Evolutionary conservation across 495 filamentous ascomycete genomes (phyloP), one percentile per base, ranked within the genome.

Genomic region (Penicillium roqueforti): DNA sequence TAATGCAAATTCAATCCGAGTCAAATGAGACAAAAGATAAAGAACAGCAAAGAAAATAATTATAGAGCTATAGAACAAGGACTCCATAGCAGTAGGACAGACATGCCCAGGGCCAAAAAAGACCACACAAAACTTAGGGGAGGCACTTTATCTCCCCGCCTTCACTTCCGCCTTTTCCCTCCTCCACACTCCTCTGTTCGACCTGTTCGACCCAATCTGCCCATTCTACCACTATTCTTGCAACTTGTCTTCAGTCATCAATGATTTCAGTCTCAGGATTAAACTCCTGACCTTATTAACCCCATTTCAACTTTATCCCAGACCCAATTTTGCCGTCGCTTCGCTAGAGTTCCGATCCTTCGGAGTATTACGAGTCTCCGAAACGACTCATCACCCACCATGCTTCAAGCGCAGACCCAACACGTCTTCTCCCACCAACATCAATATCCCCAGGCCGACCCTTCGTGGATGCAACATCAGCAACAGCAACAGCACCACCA

Each of bases 371-470:
- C 68, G 67, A 73, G 63, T 61, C 58, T 60, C 60, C 57, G 42
- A 56, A 32, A 43, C 51, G 52, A 62, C 57, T 58, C 58, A 64
- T 60, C 58, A 61, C 54, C 65, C 73, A 73, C 60, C 69, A 77
- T 77, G 75, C 72, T 77, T 49, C 73, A 76, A 71, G 70, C 75
- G 68, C 75, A 76, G 67, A 72, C 68, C 50, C 77, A 79, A 58
- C 82, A 87, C 78, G 74, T 87, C 55, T 87, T 85, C 68, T 82
- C 83, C 29, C 85, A 88, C 70, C 89, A 95, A 70, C 88, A 92
- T 68, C 88, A 91, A 62, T 92, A 87, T 54, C 82, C 77, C 44
- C 86, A 87, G 69, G 79, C 82, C 66, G 88, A 92, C 64, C 84
- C 85, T 55, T 78, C 87, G 64, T 90, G 87, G 86, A 76, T 89